A percentile compares a stretch with the other conserved stretches of the same genome.
Evolutionary conservation across 2,329 filamentous ascomycete species (phyloP).

Genomic region (Clonostachys byssicola): DNA sequence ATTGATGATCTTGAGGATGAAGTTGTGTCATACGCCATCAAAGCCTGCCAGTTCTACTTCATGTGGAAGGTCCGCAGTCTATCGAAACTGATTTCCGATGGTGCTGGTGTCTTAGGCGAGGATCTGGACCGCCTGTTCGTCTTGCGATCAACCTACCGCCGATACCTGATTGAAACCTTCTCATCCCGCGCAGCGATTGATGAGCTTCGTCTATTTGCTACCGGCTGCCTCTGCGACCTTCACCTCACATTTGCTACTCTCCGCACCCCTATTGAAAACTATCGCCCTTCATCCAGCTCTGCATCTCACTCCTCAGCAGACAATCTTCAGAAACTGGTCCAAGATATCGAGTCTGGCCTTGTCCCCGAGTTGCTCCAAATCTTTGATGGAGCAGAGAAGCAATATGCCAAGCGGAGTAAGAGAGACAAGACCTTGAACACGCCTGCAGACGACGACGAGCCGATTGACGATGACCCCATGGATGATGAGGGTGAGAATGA

Average conservation of each 20-base stretch:
- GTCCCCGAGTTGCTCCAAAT: conserved; percentile 70
- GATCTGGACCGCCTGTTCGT: conserved; percentile 58
- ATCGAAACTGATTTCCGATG: conserved; percentile 47
- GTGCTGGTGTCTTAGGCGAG: conserved; percentile 48
- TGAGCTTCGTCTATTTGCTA: conserved; percentile 70
- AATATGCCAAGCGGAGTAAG: conserved; percentile 67
- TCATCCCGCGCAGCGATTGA: conserved; percentile 69
- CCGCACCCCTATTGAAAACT: conserved; percentile 45
- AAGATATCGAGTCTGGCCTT: conserved; percentile 60
- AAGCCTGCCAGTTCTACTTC: conserved; percentile 80
- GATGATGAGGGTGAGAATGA: conserved; percentile 49
- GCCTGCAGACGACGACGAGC: conserved; percentile 69
- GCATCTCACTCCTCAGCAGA: conserved; percentile 12
- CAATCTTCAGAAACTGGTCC: conserved; percentile 45
- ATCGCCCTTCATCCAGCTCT: conserved; percentile 16
- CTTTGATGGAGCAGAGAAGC: conserved; percentile 72
- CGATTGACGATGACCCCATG: conserved; percentile 58
- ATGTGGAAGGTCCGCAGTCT: conserved; percentile 81
- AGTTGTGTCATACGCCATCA: conserved; percentile 71
- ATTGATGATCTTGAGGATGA: conserved; percentile 76
- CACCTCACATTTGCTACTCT: conserved; percentile 76
- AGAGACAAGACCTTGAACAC: conserved; percentile 54
- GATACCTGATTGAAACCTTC: conserved; percentile 63
- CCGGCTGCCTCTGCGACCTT: conserved; percentile 75
- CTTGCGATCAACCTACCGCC: conserved; percentile 52